phyloP scores from a whole-genome alignment of 331 rosid genomes.

The Spiraea crenata region DNA sequence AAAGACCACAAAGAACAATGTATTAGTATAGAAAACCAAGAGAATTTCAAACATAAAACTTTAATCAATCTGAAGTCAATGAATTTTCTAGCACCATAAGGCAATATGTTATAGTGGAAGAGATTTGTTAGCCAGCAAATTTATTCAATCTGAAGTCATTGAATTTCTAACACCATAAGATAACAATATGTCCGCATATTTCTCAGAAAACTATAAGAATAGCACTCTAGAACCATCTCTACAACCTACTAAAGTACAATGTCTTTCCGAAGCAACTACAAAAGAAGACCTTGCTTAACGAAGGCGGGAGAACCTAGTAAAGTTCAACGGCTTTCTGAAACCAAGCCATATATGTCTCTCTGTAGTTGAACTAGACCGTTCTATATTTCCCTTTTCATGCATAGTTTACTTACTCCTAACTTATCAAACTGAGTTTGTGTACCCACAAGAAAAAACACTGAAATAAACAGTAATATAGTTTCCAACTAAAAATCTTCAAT shows the following conservation, averaged over 20 bases:
- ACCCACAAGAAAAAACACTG: neutral
- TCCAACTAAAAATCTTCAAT: too few species aligned
- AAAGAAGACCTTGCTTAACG: too few species aligned
- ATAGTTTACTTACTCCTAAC: neutral
- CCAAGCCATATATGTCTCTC: neutral
- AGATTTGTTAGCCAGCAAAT: neutral
- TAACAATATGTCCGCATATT: neutral
- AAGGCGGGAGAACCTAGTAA: too few species aligned
- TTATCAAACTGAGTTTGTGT: neutral
- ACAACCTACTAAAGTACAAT: neutral
- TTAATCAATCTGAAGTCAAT: neutral
- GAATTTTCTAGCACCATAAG: neutral
- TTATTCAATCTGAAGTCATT: neutral
- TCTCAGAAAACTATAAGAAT: neutral
- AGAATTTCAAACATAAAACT: neutral
- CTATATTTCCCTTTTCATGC: neutral
- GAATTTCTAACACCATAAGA: neutral
- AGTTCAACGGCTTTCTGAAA: too few species aligned
- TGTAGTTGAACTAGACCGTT: neutral
- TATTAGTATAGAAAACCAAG: constrained; percentile 8
- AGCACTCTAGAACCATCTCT: neutral
- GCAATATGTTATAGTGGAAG: neutral
- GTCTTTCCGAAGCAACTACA: too few species aligned
- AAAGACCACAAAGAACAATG: constrained; percentile 22
- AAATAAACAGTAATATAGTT: too few species aligned